Evolutionary conservation across 352 stramenopile genomes (phyloP).

Genomic region (Phytopythium mirpurense): DNA sequence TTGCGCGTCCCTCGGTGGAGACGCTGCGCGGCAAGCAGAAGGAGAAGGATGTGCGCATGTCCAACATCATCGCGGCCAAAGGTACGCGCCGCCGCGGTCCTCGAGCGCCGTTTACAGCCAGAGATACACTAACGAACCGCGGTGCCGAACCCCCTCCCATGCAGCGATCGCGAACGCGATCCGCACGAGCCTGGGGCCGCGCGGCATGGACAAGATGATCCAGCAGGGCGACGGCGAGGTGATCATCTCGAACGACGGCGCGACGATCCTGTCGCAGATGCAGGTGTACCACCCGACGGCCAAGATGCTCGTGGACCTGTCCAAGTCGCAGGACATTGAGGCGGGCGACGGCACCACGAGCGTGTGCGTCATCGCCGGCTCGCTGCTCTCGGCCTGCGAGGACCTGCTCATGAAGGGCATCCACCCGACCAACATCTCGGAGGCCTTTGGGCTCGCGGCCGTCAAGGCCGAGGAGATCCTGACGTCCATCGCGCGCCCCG

Average conservation of each 20-base stretch:
- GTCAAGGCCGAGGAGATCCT: constrained; percentile 90
- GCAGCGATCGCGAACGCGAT: constrained; percentile 97
- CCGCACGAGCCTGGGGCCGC: constrained; percentile 96
- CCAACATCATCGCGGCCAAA: constrained; percentile 98
- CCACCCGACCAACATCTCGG: constrained; percentile 97
- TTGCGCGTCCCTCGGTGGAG: constrained; percentile 62
- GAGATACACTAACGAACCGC: background rate
- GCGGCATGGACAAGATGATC: constrained; percentile 99
- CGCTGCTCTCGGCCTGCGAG: constrained; percentile 95
- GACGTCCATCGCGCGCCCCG: constrained; percentile 84
- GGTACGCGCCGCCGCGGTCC: constrained; percentile 34
- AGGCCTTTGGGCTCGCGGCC: constrained; percentile 92
- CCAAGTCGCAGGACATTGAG: constrained; percentile 99
- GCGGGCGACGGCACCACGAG: constrained; percentile 97
- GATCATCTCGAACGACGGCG: constrained; percentile 99
- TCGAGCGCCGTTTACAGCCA: background rate
- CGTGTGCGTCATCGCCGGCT: constrained; percentile 98
- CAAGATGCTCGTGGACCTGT: constrained; percentile 99
- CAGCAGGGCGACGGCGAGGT: constrained; percentile 97
- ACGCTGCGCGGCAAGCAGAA: constrained; percentile 90
- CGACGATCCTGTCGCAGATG: constrained; percentile 99
- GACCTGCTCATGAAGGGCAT: constrained; percentile 93
- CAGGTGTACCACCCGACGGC: constrained; percentile 98
- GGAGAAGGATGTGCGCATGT: constrained; percentile 97
- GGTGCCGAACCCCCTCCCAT: too few species aligned